Conservation (phyloP, 768 basidiomycete genomes). For the Leccinum rimulosum region DNA sequence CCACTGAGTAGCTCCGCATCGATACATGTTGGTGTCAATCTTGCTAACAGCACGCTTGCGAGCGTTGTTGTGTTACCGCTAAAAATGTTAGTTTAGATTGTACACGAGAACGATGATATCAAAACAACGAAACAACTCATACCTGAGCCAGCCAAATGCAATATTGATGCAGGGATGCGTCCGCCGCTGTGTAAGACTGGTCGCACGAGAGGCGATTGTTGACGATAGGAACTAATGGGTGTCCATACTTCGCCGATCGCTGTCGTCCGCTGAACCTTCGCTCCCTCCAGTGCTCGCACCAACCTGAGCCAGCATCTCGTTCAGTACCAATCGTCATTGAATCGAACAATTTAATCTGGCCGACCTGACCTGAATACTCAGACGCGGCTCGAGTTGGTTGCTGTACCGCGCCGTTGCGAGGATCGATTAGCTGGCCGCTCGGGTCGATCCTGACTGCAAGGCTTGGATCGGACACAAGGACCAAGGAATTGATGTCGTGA, state of each 20-base stretch:
- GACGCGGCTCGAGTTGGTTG: constrained; percentile 26
- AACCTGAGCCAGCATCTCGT: constrained; percentile 24
- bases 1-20: constrained; percentile 34
- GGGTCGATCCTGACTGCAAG: constrained; percentile 21
- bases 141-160: constrained; percentile 35
- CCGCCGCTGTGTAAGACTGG: constrained; percentile 25
- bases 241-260: constrained; percentile 27
- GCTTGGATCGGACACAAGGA: constrained; percentile 15
- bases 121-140: neutral
- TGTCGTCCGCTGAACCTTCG: constrained; percentile 13
- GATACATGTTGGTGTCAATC: constrained; percentile 31
- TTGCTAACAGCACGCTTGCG: constrained; percentile 28
- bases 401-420: constrained; percentile 33
- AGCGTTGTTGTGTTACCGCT: constrained; percentile 28
- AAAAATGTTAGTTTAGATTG: neutral
- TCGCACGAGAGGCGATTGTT: constrained; percentile 33
- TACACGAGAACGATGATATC: too few species aligned
- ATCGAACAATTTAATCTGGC: constrained; percentile 15
- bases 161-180: constrained; percentile 25
- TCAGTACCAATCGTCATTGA: constrained; percentile 24
- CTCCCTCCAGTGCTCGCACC: constrained; percentile 7
- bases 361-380: constrained; percentile 22
- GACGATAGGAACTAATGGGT: constrained; percentile 27
- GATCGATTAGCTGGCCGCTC: constrained; percentile 28
- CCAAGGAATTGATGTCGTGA: constrained; percentile 9